These are phyloP conservation scores for Exobasidium cylindrosporum DNA, from an alignment of 1,284 basidiomycete species.

Conservation along the genomic window DNA sequence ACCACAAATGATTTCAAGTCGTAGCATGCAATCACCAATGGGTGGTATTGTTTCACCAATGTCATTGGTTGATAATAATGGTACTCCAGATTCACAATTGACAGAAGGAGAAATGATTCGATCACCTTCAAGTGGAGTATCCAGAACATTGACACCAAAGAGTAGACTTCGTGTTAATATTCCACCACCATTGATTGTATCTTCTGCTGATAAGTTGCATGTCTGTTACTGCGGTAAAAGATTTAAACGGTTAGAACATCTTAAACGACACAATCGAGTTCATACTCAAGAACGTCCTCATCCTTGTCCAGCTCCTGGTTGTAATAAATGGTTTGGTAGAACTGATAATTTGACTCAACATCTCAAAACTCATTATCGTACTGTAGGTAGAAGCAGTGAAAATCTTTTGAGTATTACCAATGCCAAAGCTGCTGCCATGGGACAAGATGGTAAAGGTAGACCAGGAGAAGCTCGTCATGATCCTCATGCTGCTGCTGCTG, in stretches of 20 bases:
- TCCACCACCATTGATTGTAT: slow-evolving; percentile 51
- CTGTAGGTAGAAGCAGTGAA: slow-evolving; percentile 7
- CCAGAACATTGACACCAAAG: slow-evolving; percentile 26
- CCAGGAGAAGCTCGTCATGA: slow-evolving; percentile 36
- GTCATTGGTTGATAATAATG: not conserved
- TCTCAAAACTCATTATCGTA: slow-evolving; percentile 52
- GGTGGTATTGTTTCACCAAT: not conserved
- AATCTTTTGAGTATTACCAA: slow-evolving; percentile 16
- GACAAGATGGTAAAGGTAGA: slow-evolving; percentile 15
- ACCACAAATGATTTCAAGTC: slow-evolving; percentile 30
- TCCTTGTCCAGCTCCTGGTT: slow-evolving; percentile 50
- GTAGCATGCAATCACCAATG: slow-evolving; percentile 6
- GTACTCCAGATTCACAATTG: not conserved
- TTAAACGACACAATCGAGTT: slow-evolving; percentile 54
- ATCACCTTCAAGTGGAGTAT: slow-evolving; percentile 9
- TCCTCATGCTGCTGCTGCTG: slow-evolving; percentile 35
- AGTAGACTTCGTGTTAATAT: slow-evolving; percentile 25
- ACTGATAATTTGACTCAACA: slow-evolving; percentile 54
- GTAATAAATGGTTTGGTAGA: slow-evolving; percentile 51
- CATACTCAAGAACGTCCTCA: slow-evolving; percentile 53
- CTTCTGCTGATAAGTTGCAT: slow-evolving; percentile 51
- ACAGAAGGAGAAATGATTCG: not conserved
- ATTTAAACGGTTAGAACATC: slow-evolving; percentile 54
- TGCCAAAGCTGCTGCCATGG: slow-evolving; percentile 14
- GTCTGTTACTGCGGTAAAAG: slow-evolving; percentile 53